Percentiles rank a stretch among this genome's conserved stretches.
These are phyloP conservation scores for Backusella tarrabulga DNA, from an alignment of 192 early-diverging fungal species.

Conservation along the genomic window DNA sequence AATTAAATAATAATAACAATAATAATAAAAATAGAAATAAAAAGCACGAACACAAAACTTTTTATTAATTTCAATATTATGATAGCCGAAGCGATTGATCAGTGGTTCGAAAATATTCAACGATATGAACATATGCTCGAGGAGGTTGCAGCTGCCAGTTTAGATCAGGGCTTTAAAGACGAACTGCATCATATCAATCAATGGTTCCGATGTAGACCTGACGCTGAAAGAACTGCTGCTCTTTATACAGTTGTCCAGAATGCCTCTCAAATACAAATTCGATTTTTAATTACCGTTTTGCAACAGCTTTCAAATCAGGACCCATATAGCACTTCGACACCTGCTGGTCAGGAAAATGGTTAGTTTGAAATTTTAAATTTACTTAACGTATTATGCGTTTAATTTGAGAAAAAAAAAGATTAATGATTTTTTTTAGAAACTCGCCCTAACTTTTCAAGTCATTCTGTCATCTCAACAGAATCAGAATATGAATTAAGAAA, in stretches of 20 bases:
- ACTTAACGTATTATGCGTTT: neutral
- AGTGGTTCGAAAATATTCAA: constrained; percentile 89
- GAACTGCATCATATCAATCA: constrained; percentile 91
- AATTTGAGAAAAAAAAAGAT: neutral
- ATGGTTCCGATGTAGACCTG: constrained; percentile 89
- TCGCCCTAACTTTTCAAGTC: neutral
- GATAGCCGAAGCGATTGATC: constrained; percentile 74
- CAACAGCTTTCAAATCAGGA: constrained; percentile 91
- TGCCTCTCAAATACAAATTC: constrained; percentile 87
- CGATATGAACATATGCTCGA: constrained; percentile 92
- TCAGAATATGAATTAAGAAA: constrained; percentile 27
- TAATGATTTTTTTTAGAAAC: neutral
- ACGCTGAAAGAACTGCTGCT: constrained; percentile 90
- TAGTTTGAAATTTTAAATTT: constrained; percentile 6
- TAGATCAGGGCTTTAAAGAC: constrained; percentile 85
- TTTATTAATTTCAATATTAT: neutral
- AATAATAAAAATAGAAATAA: neutral
- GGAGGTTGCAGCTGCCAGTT: constrained; percentile 78
- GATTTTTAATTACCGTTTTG: constrained; percentile 92
- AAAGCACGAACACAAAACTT: neutral
- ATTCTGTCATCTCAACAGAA: constrained; percentile 26
- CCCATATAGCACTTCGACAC: constrained; percentile 53
- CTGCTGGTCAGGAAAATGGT: constrained; percentile 51
- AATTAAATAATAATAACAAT: neutral
- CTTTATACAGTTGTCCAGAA: constrained; percentile 91